Evolutionary conservation across 768 basidiomycete genomes (phyloP).

Genomic region (Lactarius psammicola): DNA sequence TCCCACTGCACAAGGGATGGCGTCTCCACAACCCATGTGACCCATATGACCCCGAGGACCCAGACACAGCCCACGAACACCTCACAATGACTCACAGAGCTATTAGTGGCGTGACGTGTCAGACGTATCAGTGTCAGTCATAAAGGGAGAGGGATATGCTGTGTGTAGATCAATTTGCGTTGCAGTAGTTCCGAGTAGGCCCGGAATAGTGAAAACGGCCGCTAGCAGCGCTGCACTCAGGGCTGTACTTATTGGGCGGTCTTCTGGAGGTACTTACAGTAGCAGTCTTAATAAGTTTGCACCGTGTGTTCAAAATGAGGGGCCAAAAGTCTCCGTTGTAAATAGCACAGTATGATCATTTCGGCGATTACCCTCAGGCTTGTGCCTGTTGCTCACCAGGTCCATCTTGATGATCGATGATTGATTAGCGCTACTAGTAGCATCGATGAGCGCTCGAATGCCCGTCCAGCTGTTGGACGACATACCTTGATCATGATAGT

Average conservation of each 20-base stretch:
- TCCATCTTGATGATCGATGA: background rate
- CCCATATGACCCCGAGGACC: background rate
- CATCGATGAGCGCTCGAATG: no score
- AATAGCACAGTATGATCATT: background rate
- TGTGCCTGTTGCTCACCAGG: background rate
- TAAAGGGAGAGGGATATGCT: background rate
- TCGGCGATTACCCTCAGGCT: background rate
- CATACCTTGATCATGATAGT: no score
- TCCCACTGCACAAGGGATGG: no score
- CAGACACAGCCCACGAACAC: background rate
- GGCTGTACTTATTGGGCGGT: background rate
- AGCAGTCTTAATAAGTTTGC: background rate
- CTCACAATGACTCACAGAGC: no score
- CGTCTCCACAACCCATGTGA: background rate
- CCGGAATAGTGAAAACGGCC: background rate
- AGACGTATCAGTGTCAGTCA: background rate
- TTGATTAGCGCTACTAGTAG: no score
- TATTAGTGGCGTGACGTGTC: background rate
- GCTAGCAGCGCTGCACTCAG: no score
- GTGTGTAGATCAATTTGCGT: no score
- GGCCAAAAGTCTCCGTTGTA: no score
- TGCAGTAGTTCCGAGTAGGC: no score
- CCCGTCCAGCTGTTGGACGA: background rate
- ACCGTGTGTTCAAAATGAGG: background rate
- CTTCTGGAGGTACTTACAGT: no score